phyloP scores from a whole-genome alignment of 2,329 filamentous ascomycete genomes.

The Colletotrichum chrysophilum region DNA sequence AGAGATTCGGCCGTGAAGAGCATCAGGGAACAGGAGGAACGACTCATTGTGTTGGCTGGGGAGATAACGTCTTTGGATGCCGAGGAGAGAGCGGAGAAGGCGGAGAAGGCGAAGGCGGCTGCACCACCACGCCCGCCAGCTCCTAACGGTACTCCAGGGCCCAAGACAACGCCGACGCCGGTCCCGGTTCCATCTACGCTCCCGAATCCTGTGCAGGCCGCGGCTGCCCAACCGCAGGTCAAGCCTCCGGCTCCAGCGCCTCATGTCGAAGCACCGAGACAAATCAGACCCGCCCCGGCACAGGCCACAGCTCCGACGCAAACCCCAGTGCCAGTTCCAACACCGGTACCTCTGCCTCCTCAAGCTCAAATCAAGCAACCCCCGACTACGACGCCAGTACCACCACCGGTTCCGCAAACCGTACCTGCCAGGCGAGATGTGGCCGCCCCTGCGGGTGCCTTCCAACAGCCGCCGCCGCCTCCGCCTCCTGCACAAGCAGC shows the following conservation, averaged over 20 bases:
- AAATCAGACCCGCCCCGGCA: slow-evolving; percentile 25
- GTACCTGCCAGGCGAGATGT: slow-evolving; percentile 9
- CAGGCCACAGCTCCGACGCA: slow-evolving; percentile 27
- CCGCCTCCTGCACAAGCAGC: slow-evolving; percentile 6
- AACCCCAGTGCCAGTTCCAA: slow-evolving; percentile 18
- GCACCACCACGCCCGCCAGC: background rate
- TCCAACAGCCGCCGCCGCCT: slow-evolving; percentile 7
- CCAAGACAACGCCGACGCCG: slow-evolving; percentile 5
- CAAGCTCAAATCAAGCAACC: slow-evolving; percentile 1
- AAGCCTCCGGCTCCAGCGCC: slow-evolving; percentile 6
- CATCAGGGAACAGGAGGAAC: slow-evolving; percentile 77
- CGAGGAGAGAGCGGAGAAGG: slow-evolving; percentile 29
- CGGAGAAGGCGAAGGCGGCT: slow-evolving; percentile 18
- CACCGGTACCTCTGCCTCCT: slow-evolving; percentile 6
- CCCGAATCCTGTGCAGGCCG: background rate
- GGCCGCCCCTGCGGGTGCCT: background rate
- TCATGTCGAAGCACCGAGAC: background rate
- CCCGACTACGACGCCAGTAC: background rate
- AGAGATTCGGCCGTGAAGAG: slow-evolving; percentile 70
- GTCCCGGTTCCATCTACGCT: slow-evolving; percentile 2
- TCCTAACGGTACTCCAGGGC: background rate
- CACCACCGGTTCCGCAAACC: background rate
- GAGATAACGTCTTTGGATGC: slow-evolving; percentile 74
- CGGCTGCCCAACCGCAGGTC: background rate
- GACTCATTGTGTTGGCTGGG: slow-evolving; percentile 65